Evolutionary conservation across 192 early-diverging fungal species (phyloP), one percentile per base, ranked within the genome.

Genomic region (Linnemannia schmuckeri): DNA sequence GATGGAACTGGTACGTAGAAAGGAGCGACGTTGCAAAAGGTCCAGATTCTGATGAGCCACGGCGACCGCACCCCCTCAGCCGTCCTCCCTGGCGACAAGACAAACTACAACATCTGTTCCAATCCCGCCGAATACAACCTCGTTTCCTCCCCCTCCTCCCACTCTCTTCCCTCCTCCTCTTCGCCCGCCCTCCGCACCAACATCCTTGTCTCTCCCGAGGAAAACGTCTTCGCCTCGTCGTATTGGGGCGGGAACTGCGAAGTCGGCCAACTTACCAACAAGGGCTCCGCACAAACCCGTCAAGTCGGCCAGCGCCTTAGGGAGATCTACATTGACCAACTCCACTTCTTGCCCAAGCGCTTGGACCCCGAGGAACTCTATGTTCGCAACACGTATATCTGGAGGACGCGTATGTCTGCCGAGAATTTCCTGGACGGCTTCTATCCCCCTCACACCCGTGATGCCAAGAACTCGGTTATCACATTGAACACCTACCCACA

Each of bases 201-300:
- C 27, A 72, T 82, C 27, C 17, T 87, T 24, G 46, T 78, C 49
- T 89, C 54, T 2, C 24, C 81, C 42, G 80, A 13, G 24, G 83
- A 74, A 66, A 80, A 41, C 88, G 18, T 75, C 41, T 75, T 88
- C 74, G 88, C 83, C 27, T 88, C 87, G 9, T 72, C 77, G 6
- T 89, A 85, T 71, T 82, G 81, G 66, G 87, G 89, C 5, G 89
- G 91, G n/a, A 83, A 87, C 10, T 92, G 93, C 71, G 90, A 91
- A 18, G 49, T 76, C 37, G 94, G 93, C 40, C 89, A 94, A 73
- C 84, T 95, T 52, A 94, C 94, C 2, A 92, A 94, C 74, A 77
- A 49, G 27, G 94, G 94, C 0, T 92, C 92, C 72, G 22, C 52
- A 3, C 91, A 91, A 73, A 92, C 94, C 71, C 77, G 72, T 37